Evolutionary conservation across 2,329 filamentous ascomycete species (phyloP).

Genomic region (Pseudocercospora musae): DNA sequence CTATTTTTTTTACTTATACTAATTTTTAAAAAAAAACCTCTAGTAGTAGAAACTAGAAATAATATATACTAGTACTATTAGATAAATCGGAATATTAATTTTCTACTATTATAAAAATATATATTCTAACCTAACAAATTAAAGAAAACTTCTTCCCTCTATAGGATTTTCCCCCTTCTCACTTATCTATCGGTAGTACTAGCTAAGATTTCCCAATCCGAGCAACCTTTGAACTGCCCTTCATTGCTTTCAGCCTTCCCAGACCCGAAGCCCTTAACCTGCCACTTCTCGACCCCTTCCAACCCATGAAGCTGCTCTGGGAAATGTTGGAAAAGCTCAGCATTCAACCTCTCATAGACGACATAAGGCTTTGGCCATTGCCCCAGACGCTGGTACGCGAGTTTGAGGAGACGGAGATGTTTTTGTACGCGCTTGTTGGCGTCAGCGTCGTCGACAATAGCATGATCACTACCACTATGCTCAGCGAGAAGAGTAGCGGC

Average conservation of each 20-base stretch:
- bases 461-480: conserved; percentile 32
- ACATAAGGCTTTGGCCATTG: conserved; percentile 47
- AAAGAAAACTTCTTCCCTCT: no score
- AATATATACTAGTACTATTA: no score
- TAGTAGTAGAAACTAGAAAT: no score
- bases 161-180: no score
- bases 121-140: no score
- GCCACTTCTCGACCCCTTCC: conserved; percentile 50
- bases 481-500: conserved; percentile 37
- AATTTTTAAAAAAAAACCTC: no score
- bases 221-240: conserved; percentile 34
- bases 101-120: no score
- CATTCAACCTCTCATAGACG: conserved; percentile 50
- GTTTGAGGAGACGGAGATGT: conserved; percentile 39
- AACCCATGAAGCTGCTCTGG: conserved; percentile 40
- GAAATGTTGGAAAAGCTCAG: conserved; percentile 44
- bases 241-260: conserved; percentile 47
- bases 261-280: conserved; percentile 43
- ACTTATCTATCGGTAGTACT: no score
- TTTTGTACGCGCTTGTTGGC: conserved; percentile 34
- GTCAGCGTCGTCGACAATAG: conserved; percentile 20
- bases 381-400: conserved; percentile 43
- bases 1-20: no score
- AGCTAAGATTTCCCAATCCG: conserved; percentile 33
- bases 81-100: no score